Conservation (phyloP, 2,329 filamentous ascomycete genomes). For the Hypoxylon sp. region DNA sequence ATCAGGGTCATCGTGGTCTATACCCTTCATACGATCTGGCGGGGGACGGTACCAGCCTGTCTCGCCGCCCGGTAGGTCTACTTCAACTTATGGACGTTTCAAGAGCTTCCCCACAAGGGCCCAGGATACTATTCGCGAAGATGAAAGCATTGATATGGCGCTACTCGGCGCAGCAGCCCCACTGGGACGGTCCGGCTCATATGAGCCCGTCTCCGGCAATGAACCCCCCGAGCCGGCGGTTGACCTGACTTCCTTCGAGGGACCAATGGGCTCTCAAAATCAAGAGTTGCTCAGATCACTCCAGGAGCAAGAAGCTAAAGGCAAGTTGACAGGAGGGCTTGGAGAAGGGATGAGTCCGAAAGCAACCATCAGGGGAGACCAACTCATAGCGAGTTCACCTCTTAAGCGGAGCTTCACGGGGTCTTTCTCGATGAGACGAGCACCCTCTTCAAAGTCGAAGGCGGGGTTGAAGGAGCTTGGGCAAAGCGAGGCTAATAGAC, state of each 20-base stretch:
- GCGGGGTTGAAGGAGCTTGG: slow-evolving; percentile 65
- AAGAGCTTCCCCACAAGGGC: slow-evolving; percentile 48
- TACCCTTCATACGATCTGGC: slow-evolving; percentile 43
- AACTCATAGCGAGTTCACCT: slow-evolving; percentile 62
- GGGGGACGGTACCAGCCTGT: slow-evolving; percentile 48
- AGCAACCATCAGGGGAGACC: slow-evolving; percentile 63
- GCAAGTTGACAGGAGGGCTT: slow-evolving; percentile 70
- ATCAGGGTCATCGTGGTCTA: slow-evolving; percentile 45
- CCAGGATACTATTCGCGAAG: slow-evolving; percentile 52
- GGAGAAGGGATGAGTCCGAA: slow-evolving; percentile 68
- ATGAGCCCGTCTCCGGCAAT: slow-evolving; percentile 49
- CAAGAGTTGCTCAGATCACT: slow-evolving; percentile 61
- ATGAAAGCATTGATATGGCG: slow-evolving; percentile 54
- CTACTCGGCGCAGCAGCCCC: slow-evolving; percentile 50
- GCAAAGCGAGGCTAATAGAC: slow-evolving; percentile 71
- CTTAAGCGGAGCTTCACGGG: slow-evolving; percentile 57
- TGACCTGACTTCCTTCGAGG: slow-evolving; percentile 63
- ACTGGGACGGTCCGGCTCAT: slow-evolving; percentile 54
- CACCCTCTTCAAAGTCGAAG: slow-evolving; percentile 47
- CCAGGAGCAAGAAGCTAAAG: slow-evolving; percentile 68
- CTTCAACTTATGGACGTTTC: slow-evolving; percentile 43
- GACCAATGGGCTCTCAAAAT: slow-evolving; percentile 62
- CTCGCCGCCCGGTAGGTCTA: slow-evolving; percentile 25
- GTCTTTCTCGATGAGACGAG: slow-evolving; percentile 59
- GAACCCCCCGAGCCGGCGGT: slow-evolving; percentile 56